Evolutionary conservation across 73 alveolate species (phyloP).

Genomic region (Paramecium octaurelia): DNA sequence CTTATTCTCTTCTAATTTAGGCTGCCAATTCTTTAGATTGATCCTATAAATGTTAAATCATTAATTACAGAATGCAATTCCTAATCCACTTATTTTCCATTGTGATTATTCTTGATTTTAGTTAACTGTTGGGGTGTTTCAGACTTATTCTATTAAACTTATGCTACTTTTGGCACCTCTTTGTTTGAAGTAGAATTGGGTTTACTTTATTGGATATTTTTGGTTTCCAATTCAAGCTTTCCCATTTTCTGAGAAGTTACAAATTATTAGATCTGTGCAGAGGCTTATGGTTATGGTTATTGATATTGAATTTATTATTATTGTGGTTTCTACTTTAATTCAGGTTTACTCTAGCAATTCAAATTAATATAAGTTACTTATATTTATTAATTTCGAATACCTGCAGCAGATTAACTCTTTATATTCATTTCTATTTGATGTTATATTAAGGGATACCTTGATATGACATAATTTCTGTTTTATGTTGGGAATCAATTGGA

Average conservation of each 20-base stretch:
- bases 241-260: not conserved
- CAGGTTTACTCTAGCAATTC: not conserved
- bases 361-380: not conserved
- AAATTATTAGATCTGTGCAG: not conserved
- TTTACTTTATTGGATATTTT: not conserved
- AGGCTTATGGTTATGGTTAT: not conserved
- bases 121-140: not conserved
- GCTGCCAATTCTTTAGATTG: not conserved
- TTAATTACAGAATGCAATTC: not conserved
- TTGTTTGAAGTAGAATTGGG: not conserved
- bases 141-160: not conserved
- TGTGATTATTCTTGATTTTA: not conserved
- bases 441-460: not conserved
- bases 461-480: not conserved
- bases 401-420: not conserved
- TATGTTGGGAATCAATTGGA: not conserved
- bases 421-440: not conserved
- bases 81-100: not conserved
- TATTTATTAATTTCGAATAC: not conserved
- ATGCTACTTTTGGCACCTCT: not conserved
- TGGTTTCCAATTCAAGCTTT: not conserved
- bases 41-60: not conserved
- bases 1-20: not conserved
- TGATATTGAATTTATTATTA: not conserved
- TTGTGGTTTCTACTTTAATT: not conserved